Evolutionary conservation across 352 stramenopile species (phyloP), one percentile per base, ranked within the genome.

Genomic region (Phytopythium cucurbitacearum): DNA sequence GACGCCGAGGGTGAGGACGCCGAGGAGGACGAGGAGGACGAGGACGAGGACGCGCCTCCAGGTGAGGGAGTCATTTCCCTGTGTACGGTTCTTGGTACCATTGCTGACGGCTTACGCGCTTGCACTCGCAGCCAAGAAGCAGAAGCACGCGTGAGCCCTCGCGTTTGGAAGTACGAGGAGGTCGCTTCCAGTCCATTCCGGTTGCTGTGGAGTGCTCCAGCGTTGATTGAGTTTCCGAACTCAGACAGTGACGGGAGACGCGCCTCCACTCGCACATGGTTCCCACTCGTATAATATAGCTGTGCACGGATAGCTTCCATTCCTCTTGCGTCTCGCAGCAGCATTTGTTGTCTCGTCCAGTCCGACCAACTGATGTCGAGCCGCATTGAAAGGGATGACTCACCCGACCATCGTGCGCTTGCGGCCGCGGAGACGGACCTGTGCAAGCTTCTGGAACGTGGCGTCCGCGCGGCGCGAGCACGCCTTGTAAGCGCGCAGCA

Each of bases 351-450:
- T 28, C 21, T 28, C 21, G 21, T 28, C 21, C 21, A 28, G 21
- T 28, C 1, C 21, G 21, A 28, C 1, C 21, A 28, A 28, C 21
- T 28, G 21, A 16, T 15, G 8, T 44, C 3, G 28, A 6, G n/a
- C 12, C 28, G 10, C 16, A 28, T 45, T 16, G 46, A 9, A 15
- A 40, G 48, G 16, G 13, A n/a, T n/a, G 11, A 32, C 58, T 62
- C 87, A 97, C 34, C 88, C 90, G 51, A 97, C 86, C 77, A 95
- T 95, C 21, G 90, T 92, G 45, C 90, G 85, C 65, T 97, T 97
- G 32, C 90, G 80, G 6, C 90, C 90, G 56, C 90, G 73, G 43
- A 91, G 69, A 57, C 88, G 80, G 53, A 97, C 90, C 57, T 92
- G 84, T 35, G 82, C 81, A 12, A 97, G 79, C 52, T 94, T 92